These are phyloP conservation scores for Salvia hispanica DNA, from an alignment of 257 asterid genomes.

Conservation along the genomic window DNA sequence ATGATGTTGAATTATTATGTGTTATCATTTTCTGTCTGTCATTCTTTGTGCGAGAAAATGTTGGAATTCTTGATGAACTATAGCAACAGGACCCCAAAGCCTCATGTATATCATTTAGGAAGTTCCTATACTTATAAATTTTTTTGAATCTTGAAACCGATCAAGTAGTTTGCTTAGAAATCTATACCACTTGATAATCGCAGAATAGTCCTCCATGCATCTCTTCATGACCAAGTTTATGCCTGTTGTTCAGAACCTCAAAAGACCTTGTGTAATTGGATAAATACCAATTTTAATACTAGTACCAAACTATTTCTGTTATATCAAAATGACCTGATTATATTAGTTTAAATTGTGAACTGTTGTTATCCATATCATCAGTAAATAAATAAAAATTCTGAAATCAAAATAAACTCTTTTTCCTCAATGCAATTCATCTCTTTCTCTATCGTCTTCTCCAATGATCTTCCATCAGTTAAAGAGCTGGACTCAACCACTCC, in stretches of 20 bases:
- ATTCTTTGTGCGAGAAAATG: slow-evolving; percentile 1
- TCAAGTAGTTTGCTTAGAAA: neutral
- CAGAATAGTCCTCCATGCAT: neutral
- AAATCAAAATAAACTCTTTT: no score
- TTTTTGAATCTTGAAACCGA: neutral
- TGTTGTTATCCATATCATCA: no score
- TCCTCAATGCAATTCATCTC: no score
- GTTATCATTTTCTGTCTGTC: neutral
- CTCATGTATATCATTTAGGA: neutral
- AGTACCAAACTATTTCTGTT: no score
- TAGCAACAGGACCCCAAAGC: neutral
- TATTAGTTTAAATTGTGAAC: no score
- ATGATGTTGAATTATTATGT: neutral
- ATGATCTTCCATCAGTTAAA: no score
- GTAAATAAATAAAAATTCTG: no score
- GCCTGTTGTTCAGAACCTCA: neutral
- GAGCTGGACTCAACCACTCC: no score
- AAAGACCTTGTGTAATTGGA: neutral
- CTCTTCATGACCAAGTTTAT: neutral
- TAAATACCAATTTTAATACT: no score
- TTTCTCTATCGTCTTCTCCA: no score
- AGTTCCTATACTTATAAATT: neutral
- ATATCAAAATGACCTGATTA: no score
- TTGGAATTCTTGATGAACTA: neutral
- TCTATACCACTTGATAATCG: neutral